These are phyloP conservation scores for Ophiostoma pallidulum DNA, from an alignment of 2,329 filamentous ascomycete species.

Conservation along the genomic window DNA sequence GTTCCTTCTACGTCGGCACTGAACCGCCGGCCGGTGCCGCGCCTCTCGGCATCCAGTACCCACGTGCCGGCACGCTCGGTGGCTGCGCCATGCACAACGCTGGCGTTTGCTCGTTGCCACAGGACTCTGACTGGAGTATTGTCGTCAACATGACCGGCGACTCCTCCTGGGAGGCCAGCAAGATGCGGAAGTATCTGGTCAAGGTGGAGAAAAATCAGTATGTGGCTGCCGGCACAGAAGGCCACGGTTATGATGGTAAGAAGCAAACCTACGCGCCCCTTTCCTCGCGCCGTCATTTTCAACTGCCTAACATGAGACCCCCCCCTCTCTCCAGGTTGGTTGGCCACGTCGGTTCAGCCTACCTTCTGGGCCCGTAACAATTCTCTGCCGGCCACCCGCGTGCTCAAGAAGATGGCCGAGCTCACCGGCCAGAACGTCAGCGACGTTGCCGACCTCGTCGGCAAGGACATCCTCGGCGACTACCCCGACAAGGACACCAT, in stretches of 20 bases:
- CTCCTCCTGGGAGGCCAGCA: conserved; percentile 35
- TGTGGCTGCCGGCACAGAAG: conserved; percentile 20
- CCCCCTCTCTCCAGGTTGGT: conserved; percentile 30
- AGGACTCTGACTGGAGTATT: conserved; percentile 39
- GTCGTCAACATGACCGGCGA: conserved; percentile 41
- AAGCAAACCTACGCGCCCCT: no score
- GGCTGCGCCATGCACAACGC: conserved; percentile 38
- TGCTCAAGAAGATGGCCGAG: conserved; percentile 43
- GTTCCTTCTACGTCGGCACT: conserved; percentile 18
- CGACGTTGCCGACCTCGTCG: conserved; percentile 11
- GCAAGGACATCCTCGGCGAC: conserved; percentile 15
- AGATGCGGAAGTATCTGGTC: conserved; percentile 40
- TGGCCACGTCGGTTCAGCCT: conserved; percentile 22
- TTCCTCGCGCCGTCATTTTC: neutral
- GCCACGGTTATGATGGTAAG: conserved; percentile 23
- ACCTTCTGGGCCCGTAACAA: conserved; percentile 9
- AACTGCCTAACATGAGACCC: no score
- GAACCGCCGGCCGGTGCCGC: conserved; percentile 16
- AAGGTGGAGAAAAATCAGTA: conserved; percentile 39
- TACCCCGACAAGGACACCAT: conserved; percentile 11
- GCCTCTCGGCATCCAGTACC: conserved; percentile 20
- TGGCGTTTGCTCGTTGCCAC: conserved; percentile 38
- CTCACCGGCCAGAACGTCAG: conserved; percentile 33
- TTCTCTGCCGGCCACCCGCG: conserved; percentile 17
- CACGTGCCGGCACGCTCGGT: conserved; percentile 20